A percentile compares a stretch with the other conserved stretches of the same genome.
Evolutionary conservation across 495 filamentous ascomycete species (phyloP).

Genomic region (Friedmanniomyces simplex): DNA sequence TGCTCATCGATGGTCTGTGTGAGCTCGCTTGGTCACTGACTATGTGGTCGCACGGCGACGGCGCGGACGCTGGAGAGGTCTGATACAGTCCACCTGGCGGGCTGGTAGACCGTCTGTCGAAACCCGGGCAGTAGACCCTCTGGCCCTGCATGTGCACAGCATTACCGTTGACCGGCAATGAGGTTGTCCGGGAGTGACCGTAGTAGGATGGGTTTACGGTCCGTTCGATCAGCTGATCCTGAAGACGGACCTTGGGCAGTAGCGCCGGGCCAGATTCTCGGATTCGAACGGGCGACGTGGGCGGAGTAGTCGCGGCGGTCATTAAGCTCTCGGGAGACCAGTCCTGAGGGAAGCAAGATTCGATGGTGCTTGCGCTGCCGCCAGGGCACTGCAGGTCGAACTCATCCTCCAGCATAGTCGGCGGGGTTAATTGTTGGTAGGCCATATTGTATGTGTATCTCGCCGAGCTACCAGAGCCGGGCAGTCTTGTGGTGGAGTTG

Average conservation of each 20-base stretch:
- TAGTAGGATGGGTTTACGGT: conserved; percentile 36
- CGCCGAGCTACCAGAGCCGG: conserved; percentile 22
- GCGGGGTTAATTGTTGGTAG: conserved; percentile 30
- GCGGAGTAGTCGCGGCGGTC: conserved; percentile 63
- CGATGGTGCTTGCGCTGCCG: conserved; percentile 40
- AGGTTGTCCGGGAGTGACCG: conserved; percentile 44
- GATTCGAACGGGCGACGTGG: conserved; percentile 48
- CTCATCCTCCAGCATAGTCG: conserved; percentile 19
- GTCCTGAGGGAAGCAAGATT: conserved; percentile 50
- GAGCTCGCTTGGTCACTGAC: conserved; percentile 61
- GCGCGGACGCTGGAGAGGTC: conserved; percentile 42
- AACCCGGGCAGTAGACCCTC: not conserved
- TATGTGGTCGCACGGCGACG: conserved; percentile 36
- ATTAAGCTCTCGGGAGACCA: conserved; percentile 70
- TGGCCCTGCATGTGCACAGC: conserved; percentile 32
- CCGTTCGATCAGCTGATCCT: conserved; percentile 66
- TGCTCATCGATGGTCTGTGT: conserved; percentile 38
- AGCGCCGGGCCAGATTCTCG: conserved; percentile 70
- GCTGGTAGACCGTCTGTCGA: conserved; percentile 52
- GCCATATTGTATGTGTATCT: conserved; percentile 16
- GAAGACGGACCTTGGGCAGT: conserved; percentile 75
- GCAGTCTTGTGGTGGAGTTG: not conserved
- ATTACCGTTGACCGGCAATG: conserved; percentile 42
- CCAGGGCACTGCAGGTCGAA: conserved; percentile 23
- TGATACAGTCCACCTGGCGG: conserved; percentile 49